phyloP scores from a whole-genome alignment of 2,329 filamentous ascomycete genomes.

The Fusarium beomiforme region DNA sequence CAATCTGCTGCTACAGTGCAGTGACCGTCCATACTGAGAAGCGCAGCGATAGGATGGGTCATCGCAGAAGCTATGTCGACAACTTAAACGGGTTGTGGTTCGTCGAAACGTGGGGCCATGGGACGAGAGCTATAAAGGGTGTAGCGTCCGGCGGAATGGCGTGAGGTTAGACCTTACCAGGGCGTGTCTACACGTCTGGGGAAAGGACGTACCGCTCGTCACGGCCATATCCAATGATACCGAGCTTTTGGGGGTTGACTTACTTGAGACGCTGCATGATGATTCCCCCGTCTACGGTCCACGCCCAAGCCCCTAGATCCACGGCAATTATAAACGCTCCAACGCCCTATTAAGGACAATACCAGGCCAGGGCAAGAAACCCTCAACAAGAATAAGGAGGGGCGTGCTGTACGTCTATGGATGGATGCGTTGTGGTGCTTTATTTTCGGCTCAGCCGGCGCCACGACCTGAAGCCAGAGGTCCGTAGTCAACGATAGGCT shows the following conservation, averaged over 20 bases:
- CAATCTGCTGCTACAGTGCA: slow-evolving; percentile 23
- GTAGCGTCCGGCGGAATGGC: slow-evolving; percentile 44
- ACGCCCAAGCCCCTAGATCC: slow-evolving; percentile 23
- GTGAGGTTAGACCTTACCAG: slow-evolving; percentile 40
- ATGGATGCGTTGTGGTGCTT: slow-evolving; percentile 8
- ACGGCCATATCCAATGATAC: slow-evolving; percentile 27
- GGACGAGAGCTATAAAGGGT: slow-evolving; percentile 40
- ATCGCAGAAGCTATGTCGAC: slow-evolving; percentile 26
- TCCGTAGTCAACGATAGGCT: slow-evolving; percentile 27
- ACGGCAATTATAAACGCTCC: slow-evolving; percentile 33
- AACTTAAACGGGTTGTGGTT: slow-evolving; percentile 33
- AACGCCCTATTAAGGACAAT: neutral
- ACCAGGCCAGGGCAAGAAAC: slow-evolving; percentile 18
- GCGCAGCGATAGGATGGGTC: slow-evolving; percentile 36
- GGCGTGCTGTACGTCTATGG: slow-evolving; percentile 12
- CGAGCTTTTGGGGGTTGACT: slow-evolving; percentile 16
- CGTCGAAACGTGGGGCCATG: slow-evolving; percentile 41
- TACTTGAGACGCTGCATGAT: slow-evolving; percentile 34
- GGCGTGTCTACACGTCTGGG: slow-evolving; percentile 37
- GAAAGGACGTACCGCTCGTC: slow-evolving; percentile 28
- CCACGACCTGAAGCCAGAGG: slow-evolving; percentile 35
- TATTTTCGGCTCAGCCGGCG: slow-evolving; percentile 31
- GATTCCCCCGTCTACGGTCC: slow-evolving; percentile 21
- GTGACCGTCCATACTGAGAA: slow-evolving; percentile 12
- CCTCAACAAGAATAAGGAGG: slow-evolving; percentile 12